Conservation (phyloP, 805 yeast species). For the Schwanniomyces polymorphus region DNA sequence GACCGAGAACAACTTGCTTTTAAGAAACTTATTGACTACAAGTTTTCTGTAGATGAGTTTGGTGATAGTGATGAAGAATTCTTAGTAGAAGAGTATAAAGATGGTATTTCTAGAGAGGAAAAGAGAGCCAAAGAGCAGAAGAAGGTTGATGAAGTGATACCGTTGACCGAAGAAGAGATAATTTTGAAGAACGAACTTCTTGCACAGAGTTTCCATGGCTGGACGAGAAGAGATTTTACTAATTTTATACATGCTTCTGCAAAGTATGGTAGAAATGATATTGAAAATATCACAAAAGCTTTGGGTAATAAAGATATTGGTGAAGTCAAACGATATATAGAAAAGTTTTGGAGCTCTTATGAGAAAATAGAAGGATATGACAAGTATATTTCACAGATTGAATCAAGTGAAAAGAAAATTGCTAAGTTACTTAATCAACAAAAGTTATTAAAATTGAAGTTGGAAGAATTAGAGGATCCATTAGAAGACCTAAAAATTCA, state of each 20-base stretch:
- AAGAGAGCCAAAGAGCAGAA: conserved; percentile 49
- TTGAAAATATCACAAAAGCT: conserved; percentile 49
- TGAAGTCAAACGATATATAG: conserved; percentile 60
- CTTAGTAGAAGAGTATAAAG: conserved; percentile 47
- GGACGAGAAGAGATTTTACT: conserved; percentile 77
- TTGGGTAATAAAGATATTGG: conserved; percentile 56
- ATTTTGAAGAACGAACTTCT: conserved; percentile 51
- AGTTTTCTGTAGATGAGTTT: conserved; percentile 58
- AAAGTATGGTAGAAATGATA: conserved; percentile 58
- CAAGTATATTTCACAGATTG: conserved; percentile 70
- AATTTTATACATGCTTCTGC: conserved; percentile 70
- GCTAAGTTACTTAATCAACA: conserved; percentile 58
- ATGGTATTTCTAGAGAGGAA: conserved; percentile 35
- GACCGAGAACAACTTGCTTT: conserved; percentile 66
- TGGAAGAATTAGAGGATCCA: conserved; percentile 57
- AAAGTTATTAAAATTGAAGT: conserved; percentile 50
- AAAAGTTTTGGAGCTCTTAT: conserved; percentile 64
- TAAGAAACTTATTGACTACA: conserved; percentile 59
- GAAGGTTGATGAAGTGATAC: conserved; percentile 54
- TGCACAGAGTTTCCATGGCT: conserved; percentile 58
- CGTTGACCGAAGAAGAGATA: conserved; percentile 64
- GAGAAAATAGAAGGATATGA: conserved; percentile 67
- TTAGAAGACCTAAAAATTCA: conserved; percentile 62
- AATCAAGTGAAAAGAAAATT: conserved; percentile 67
- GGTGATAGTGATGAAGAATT: conserved; percentile 55